phyloP scores from a whole-genome alignment of 2,329 filamentous ascomycete species.

The Aulographum hederae region DNA sequence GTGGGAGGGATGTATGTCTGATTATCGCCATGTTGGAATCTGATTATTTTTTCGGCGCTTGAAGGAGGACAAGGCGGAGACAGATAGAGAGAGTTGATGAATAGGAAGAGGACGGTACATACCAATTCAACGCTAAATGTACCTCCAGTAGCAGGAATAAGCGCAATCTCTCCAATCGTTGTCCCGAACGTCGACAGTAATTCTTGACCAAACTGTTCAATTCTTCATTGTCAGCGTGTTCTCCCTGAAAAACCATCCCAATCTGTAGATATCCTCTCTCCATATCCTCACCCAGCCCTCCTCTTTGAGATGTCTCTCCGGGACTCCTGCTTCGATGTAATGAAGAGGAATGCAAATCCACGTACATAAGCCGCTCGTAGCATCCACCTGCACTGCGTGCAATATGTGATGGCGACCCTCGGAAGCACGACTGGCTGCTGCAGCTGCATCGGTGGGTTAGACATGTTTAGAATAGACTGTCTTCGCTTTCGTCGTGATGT shows the following conservation, averaged over 20 bases:
- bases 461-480: no score
- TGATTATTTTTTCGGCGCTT: constrained; percentile 4
- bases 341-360: constrained; percentile 1
- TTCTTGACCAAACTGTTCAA: constrained; percentile 85
- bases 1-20: constrained; percentile 2
- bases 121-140: constrained; percentile 59
- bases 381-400: constrained; percentile 83
- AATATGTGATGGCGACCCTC: constrained; percentile 64
- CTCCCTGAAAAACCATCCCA: not conserved
- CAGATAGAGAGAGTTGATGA: no score
- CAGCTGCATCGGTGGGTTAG: not conserved
- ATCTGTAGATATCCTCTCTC: constrained; percentile 12
- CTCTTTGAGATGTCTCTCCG: no score
- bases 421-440: constrained; percentile 27
- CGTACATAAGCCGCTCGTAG: constrained; percentile 66
- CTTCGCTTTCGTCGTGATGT: no score
- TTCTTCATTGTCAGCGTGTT: constrained; percentile 3
- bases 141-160: constrained; percentile 73
- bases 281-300: constrained; percentile 3
- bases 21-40: constrained; percentile 10
- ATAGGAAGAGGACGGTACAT: no score
- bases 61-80: no score
- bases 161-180: constrained; percentile 66
- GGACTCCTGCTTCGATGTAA: not conserved
- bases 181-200: constrained; percentile 83